Percentiles rank a stretch among this genome's conserved stretches.
These are phyloP conservation scores for Diaporthe longicolla DNA, from an alignment of 2,329 filamentous ascomycete genomes.

Conservation along the genomic window DNA sequence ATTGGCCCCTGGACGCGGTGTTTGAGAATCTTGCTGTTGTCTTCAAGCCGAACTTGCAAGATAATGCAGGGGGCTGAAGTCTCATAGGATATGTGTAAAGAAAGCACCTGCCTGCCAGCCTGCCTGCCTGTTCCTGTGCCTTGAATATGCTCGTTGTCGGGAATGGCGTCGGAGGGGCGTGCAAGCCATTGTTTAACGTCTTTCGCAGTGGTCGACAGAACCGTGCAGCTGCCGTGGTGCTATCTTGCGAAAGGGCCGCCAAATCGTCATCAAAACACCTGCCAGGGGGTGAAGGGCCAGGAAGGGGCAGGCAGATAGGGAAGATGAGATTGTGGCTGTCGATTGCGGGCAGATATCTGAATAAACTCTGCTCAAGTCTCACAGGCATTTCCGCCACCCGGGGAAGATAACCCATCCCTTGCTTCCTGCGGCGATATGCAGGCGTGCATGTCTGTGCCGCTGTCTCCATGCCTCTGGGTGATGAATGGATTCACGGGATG, in stretches of 20 bases:
- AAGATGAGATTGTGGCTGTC: neutral
- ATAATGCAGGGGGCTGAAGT: neutral
- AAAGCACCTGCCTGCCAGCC: too few species aligned
- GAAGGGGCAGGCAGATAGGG: neutral
- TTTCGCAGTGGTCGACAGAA: neutral
- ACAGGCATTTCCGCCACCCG: slow-evolving; percentile 24
- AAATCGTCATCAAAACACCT: neutral
- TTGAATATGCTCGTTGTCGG: neutral
- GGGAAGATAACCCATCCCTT: neutral
- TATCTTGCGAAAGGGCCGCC: neutral
- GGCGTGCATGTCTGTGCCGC: neutral
- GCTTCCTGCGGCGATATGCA: slow-evolving; percentile 12
- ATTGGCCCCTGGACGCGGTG: neutral
- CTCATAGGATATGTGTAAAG: neutral
- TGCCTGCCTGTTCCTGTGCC: neutral
- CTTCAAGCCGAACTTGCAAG: neutral
- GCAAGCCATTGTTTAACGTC: slow-evolving; percentile 4
- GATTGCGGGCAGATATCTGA: neutral
- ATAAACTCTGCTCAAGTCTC: slow-evolving; percentile 20
- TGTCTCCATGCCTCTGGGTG: slow-evolving; percentile 10
- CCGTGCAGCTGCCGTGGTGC: neutral
- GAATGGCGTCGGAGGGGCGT: neutral
- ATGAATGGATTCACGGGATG: slow-evolving; percentile 18
- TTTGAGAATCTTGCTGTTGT: neutral
- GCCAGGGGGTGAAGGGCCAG: too few species aligned